Base-by-base conservation (phyloP, 768 basidiomycete genomes). In the Boletus rubescentipes region DNA sequence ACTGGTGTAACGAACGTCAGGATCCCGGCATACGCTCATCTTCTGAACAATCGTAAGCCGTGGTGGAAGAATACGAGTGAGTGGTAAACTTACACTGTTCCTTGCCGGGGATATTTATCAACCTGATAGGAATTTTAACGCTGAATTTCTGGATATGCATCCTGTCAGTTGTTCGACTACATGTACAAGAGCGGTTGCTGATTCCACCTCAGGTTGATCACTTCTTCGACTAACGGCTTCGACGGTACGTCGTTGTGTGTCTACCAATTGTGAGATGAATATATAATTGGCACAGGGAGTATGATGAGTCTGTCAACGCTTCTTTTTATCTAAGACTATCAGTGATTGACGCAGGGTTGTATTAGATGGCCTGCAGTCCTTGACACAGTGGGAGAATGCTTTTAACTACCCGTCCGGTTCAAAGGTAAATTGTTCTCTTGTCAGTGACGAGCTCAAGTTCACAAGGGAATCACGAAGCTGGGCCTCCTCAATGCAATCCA, bases 61-160 rank as follows among this genome's bases (percentile, higher is more conserved):
- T 54, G 26, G 26, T 26, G 26, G 26, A 26, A 26, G 26, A 26
- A 26, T 26, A 26, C 26, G 26, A 26, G 26, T 26, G 26, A 26
- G 26, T 26, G 26, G 26, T 26, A 26, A 26, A 26, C 26, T 6
- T 26, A 26, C 26, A 4, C 3, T 26, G 4, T 26, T 3, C 26
- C 6, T 26, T 26, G 26, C 6, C 26, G 26, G 26, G 26, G 26
- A 26, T 26, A 6, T 26, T 26, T 26, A 26, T 26, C 26, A 26
- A 26, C 26, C 26, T 26, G 26, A 26, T 26, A 26, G 26, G 26
- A 26, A 26, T 26, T 34, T 23, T 51, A 15, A 1, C 45, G 16
- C 16, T 44, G 30, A 44, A 51, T 51, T 50, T 43, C 43, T 52
- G 37, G 37, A 54, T 53, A 53, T 46, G 8, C 20, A 21, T 44